These are phyloP conservation scores for Blastobotrys robertii DNA, from an alignment of 805 yeast species.

Conservation along the genomic window DNA sequence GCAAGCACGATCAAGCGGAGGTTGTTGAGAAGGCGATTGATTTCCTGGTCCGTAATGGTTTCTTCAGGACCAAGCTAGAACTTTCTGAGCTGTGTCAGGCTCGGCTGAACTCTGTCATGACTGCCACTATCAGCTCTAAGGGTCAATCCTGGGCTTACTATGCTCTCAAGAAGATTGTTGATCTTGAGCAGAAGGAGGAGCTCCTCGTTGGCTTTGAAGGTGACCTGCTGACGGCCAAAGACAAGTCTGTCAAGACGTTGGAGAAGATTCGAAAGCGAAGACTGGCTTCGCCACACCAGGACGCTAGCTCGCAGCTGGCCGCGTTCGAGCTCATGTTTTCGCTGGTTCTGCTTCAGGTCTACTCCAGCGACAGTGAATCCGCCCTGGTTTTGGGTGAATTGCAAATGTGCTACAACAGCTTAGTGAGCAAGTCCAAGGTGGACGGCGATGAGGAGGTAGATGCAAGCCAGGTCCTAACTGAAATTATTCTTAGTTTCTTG, in stretches of 20 bases:
- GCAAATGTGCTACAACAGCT: constrained; percentile 43
- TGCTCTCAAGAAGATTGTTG: constrained; percentile 15
- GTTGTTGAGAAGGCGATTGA: constrained; percentile 32
- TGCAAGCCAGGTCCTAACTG: constrained; percentile 43
- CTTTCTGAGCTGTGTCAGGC: constrained; percentile 19
- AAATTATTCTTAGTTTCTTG: constrained; percentile 46
- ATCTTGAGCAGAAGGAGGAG: constrained; percentile 12
- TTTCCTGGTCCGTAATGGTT: constrained; percentile 34
- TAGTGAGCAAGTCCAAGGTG: constrained; percentile 30
- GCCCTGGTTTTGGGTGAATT: constrained; percentile 66
- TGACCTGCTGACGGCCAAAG: constrained; percentile 40
- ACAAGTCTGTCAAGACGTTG: constrained; percentile 41
- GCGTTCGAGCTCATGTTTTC: constrained; percentile 74
- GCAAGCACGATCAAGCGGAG: constrained; percentile 8
- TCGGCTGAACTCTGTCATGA: constrained; percentile 57
- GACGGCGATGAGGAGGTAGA: constrained; percentile 31
- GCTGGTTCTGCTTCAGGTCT: constrained; percentile 66
- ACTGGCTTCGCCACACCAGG: constrained; percentile 27
- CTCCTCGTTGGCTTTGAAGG: constrained; percentile 45
- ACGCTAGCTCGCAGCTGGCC: constrained; percentile 34
- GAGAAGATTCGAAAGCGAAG: constrained; percentile 33
- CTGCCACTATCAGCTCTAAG: constrained; percentile 41
- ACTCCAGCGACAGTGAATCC: constrained; percentile 64
- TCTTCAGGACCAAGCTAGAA: constrained; percentile 25
- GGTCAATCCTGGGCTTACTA: constrained; percentile 49